Conservation (phyloP, 352 stramenopile genomes). For the Sclerospora graminicola region DNA sequence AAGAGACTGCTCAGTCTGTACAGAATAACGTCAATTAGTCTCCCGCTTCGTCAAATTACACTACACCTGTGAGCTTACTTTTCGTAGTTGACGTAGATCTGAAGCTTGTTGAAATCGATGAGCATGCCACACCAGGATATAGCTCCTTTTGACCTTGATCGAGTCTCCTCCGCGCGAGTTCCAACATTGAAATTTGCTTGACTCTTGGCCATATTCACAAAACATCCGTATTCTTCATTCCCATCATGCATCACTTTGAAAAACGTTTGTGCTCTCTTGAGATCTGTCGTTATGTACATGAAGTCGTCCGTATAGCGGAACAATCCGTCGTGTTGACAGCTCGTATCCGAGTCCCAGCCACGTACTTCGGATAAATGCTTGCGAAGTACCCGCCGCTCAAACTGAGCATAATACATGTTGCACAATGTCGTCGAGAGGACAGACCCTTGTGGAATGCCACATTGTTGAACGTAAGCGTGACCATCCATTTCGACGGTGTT, state of each 20-base stretch:
- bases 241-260: constrained; percentile 48
- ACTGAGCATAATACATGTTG: constrained; percentile 75
- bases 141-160: not conserved
- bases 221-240: constrained; percentile 54
- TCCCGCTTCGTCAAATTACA: too few species aligned
- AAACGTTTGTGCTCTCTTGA: constrained; percentile 39
- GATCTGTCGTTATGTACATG: constrained; percentile 49
- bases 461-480: constrained; percentile 37
- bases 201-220: constrained; percentile 51
- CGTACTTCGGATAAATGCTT: constrained; percentile 25
- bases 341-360: constrained; percentile 3
- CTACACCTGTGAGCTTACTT: too few species aligned
- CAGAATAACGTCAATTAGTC: constrained; percentile 2
- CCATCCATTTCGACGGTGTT: constrained; percentile 51
- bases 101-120: constrained; percentile 39
- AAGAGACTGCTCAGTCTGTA: constrained; percentile 23
- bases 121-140: constrained; percentile 66
- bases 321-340: constrained; percentile 46
- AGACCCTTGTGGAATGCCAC: constrained; percentile 75
- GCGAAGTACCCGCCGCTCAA: constrained; percentile 48
- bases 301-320: constrained; percentile 79
- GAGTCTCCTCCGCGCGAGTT: not conserved
- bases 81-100: constrained; percentile 71
- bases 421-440: constrained; percentile 73
- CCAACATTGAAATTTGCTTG: constrained; percentile 44